These are phyloP conservation scores for Eucalyptus cloeziana DNA, from an alignment of 345 rosid species.

Conservation along the genomic window DNA sequence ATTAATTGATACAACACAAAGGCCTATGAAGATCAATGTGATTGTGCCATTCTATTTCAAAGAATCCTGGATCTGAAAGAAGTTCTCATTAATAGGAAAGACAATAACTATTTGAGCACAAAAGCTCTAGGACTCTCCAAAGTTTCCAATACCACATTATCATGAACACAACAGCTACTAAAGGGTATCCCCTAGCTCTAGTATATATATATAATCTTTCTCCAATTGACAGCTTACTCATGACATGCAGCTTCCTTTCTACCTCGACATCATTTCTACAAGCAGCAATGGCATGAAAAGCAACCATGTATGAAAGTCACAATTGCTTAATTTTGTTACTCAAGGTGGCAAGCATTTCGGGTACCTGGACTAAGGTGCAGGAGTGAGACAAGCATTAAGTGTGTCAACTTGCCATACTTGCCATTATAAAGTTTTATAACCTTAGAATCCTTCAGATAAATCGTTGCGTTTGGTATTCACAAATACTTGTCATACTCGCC, in stretches of 20 bases:
- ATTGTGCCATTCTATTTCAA: not conserved
- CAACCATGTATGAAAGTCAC: not conserved
- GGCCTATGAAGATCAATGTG: not conserved
- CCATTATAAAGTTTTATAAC: not conserved
- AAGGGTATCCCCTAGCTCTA: too few species aligned
- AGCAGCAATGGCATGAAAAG: not conserved
- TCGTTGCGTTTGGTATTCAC: fast-evolving
- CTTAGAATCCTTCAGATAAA: not conserved
- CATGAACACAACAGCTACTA: too few species aligned
- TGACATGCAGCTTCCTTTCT: not conserved
- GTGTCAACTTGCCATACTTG: not conserved
- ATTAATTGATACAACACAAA: not conserved
- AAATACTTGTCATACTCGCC: not conserved
- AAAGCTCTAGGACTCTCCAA: not conserved
- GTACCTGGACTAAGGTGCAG: not conserved
- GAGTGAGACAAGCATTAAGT: not conserved
- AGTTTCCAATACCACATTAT: not conserved
- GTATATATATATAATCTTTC: not conserved
- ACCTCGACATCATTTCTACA: not conserved
- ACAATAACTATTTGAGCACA: not conserved
- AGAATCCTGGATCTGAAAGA: not conserved
- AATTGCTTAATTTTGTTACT: not conserved
- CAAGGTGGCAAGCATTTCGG: not conserved
- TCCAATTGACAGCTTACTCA: not conserved
- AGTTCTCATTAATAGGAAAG: not conserved